phyloP scores from a whole-genome alignment of 1,284 basidiomycete genomes.

The Golubevia sp. region DNA sequence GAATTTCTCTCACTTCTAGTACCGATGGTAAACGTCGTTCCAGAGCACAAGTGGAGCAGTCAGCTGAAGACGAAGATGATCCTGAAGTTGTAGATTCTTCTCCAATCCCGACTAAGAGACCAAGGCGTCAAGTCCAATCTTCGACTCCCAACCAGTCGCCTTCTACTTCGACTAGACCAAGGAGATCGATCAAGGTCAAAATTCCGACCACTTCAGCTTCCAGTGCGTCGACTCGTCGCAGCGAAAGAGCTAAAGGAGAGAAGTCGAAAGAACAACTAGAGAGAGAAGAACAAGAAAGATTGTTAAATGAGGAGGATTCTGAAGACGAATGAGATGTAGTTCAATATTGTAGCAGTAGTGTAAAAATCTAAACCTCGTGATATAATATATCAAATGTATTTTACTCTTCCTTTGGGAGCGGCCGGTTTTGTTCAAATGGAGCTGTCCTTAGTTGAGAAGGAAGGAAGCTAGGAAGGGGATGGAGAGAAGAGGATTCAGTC shows the following conservation, averaged over 20 bases:
- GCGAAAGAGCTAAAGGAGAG: not conserved
- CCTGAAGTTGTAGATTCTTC: not conserved
- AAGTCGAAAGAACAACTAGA: not conserved
- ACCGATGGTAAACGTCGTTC: not conserved
- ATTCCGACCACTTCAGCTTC: not conserved
- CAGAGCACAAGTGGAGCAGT: not conserved
- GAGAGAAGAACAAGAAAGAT: not conserved
- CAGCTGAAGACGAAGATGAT: not conserved
- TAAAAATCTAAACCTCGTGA: too few species aligned
- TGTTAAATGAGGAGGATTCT: not conserved
- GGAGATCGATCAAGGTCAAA: not conserved
- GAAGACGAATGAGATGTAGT: too few species aligned
- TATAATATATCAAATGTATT: too few species aligned
- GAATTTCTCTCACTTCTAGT: slow-evolving; percentile 22
- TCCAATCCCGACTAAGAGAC: not conserved
- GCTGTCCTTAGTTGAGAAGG: too few species aligned
- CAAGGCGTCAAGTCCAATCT: not conserved
- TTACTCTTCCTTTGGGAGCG: too few species aligned
- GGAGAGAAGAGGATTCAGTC: too few species aligned
- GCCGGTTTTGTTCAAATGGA: too few species aligned
- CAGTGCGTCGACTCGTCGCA: not conserved
- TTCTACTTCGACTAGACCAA: not conserved
- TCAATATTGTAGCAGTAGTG: too few species aligned
- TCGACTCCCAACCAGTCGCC: not conserved
- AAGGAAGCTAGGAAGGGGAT: too few species aligned